Conservation (phyloP, 345 rosid genomes). For the Linum tenue region DNA sequence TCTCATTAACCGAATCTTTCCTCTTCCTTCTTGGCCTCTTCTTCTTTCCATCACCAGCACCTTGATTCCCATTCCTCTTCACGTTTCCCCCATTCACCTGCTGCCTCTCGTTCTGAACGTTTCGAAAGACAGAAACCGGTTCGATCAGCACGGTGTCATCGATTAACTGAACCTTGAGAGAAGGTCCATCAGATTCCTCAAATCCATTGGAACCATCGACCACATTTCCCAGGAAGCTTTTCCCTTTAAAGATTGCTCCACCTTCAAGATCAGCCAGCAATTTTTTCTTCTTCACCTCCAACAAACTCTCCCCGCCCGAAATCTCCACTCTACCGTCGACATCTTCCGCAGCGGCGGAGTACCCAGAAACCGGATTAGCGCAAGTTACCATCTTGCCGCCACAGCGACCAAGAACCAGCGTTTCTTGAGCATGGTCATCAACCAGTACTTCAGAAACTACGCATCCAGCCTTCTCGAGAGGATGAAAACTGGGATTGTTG, state of each 20-base stretch:
- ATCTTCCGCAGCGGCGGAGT: too few species aligned
- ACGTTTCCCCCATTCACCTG: constrained; percentile 25
- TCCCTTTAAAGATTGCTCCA: constrained; percentile 32
- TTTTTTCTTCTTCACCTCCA: constrained; percentile 10
- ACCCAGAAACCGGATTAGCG: too few species aligned
- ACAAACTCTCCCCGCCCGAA: background rate
- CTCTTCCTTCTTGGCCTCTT: constrained; percentile 34
- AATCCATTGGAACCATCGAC: constrained; percentile 16
- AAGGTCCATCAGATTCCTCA: constrained; percentile 24
- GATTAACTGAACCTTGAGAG: constrained; percentile 50
- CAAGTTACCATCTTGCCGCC: too few species aligned
- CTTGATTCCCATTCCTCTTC: constrained; percentile 35
- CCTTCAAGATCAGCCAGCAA: constrained; percentile 29
- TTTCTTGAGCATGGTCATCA: too few species aligned
- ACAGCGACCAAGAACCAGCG: background rate
- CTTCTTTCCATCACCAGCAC: constrained; percentile 30
- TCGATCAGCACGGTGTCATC: constrained; percentile 17
- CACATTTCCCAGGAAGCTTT: constrained; percentile 13
- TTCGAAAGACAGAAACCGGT: background rate
- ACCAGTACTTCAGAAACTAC: too few species aligned
- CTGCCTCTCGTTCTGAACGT: background rate
- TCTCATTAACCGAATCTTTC: constrained; percentile 19
- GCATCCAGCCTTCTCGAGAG: too few species aligned
- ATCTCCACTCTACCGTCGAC: constrained; percentile 9
- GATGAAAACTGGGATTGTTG: too few species aligned